Evolutionary conservation across 345 rosid genomes (phyloP), one percentile per base, ranked within the genome.

Genomic region (Turritis glabra): DNA sequence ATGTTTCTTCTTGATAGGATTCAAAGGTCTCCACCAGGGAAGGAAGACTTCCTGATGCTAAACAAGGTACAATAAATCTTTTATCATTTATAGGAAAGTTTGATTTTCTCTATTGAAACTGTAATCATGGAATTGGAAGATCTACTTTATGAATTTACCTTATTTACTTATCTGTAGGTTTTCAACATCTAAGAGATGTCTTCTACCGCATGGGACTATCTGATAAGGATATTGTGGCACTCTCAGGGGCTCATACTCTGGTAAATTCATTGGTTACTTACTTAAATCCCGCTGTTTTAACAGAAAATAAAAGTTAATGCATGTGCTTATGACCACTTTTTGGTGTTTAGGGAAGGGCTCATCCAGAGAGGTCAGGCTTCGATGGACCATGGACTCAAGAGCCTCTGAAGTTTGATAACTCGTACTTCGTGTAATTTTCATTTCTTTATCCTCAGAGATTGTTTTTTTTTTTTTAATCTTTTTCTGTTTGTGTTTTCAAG

Each of bases 361-460:
- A 91, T 81, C 89, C 87, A 9, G 95, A 95, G 76, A 87, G 99
- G 81, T 91, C 99, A 11, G 92, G 96, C 74, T 95, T 91, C 67
- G 97, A 95, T 67, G 99, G 99, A 41, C 91, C 99, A 40, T 94
- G 98, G 98, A 94, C 97, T 44, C 75, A 79, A 79, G 95, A 91
- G 72, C 97, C 98, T 43, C 84, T 91, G 72, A 91, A 91, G 83
- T 91, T 95, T 76, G 97, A 90, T 59, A 92, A 92, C 84, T 88
- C 99, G 1, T 92, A 95, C 80, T 95, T 95, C n/a, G 74, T 85
- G 99, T 91, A 89, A 89, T 80, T 57, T 77, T 74, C 56, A 37
- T 66, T 55, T 37, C 74, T 32, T 32, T 53, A 14, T 26, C 33
- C 35, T 69, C 19, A 5, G 3, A 32, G 13, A 71, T 43, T 11